Base-by-base conservation (phyloP, 257 asterid genomes). In the Cruciata laevipes region DNA sequence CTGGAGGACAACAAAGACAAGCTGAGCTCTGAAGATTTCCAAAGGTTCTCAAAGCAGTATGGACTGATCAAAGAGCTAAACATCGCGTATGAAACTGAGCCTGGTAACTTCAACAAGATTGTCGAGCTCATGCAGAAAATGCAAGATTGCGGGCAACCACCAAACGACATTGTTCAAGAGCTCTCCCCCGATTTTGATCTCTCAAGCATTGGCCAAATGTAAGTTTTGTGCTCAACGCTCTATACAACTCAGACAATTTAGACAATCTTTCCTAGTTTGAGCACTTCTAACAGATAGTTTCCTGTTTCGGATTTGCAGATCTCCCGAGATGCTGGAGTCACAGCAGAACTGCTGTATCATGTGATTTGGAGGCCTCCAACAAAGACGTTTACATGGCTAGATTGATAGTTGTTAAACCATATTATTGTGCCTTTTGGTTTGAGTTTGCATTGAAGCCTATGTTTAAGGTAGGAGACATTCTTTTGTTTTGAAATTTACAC, bases 111-210 rank as follows among this genome's bases (percentile, higher is more conserved):
- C 96, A 89, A 79, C 87, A 94, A 88, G 88, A 83, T 94, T 56
- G 93, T 88, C 44, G 98, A 94, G 83, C 91, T 94, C 65, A 94
- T 94, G 96, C 98, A 94, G 87, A 94, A 94, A 79, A 94, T 94
- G 98, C 96, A 94, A 81, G 98, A 89, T 64, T 94, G 98, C 78
- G 98, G 99, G 49, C 99, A 90, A 80, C 99, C 98, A 4, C 98
- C 98, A 4, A 84, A 82, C 56, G 99, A 94, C 68, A 90, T 94
- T 31, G 95, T 94, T 63, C 86, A 81, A 72, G 96, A 90, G 85
- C 84, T 94, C n/a, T 89, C 91, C 67, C 97, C 99, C 8, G 99
- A 85, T 25, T 86, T 89, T 42, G 96, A 90, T 79, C 65, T 94
- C 37, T 87, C 96, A 32, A 81, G 35, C 73, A 80, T 90, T 51